Evolutionary conservation across 2,329 filamentous ascomycete genomes (phyloP).

Genomic region (Aspergillus sp.): DNA sequence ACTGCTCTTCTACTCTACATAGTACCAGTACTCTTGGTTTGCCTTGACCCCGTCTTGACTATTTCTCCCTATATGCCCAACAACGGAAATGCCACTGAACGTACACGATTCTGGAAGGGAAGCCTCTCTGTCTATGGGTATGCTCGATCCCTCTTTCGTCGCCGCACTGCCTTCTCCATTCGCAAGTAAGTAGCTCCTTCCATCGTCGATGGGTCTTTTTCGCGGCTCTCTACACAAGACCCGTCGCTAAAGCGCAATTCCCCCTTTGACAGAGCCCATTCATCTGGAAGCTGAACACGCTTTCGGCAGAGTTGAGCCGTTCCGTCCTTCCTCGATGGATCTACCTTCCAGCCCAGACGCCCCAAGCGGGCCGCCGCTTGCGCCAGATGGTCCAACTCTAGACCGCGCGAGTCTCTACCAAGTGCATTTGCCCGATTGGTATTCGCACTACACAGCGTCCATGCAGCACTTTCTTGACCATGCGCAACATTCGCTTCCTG

Average conservation of each 20-base stretch:
- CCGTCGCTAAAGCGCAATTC: conserved; percentile 5
- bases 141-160: conserved; percentile 28
- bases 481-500: conserved; percentile 73
- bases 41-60: not conserved
- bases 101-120: conserved; percentile 30
- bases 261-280: conserved; percentile 23
- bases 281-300: conserved; percentile 29
- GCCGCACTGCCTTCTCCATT: conserved; percentile 20
- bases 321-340: conserved; percentile 9
- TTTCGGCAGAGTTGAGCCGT: conserved; percentile 23
- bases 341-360: not conserved
- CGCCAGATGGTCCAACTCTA: conserved; percentile 10
- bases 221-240: conserved; percentile 3
- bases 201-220: not conserved
- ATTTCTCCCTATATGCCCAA: conserved; percentile 21
- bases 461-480: conserved; percentile 85
- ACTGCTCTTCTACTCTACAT: not conserved
- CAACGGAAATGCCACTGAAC: conserved; percentile 29
- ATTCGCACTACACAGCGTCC: conserved; percentile 83
- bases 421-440: conserved; percentile 77
- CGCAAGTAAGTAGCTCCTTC: conserved; percentile 25
- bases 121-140: conserved; percentile 29
- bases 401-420: conserved; percentile 39
- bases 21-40: not conserved
- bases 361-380: not conserved